Percentiles rank a stretch among this genome's conserved stretches.
phyloP scores from a whole-genome alignment of 345 rosid species.

The Boechera divaricarpa region DNA sequence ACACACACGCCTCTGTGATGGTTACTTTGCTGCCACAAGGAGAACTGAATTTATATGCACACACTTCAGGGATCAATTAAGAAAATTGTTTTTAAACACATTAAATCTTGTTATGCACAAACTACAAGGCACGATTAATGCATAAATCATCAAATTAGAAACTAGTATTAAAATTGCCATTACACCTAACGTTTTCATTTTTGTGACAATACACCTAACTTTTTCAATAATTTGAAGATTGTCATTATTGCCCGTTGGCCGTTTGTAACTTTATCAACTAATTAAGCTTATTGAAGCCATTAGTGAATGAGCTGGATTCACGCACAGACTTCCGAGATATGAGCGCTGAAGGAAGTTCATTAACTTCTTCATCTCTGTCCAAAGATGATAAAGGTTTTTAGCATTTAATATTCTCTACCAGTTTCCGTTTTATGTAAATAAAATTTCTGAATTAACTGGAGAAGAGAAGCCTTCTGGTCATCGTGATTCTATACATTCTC shows the following conservation, averaged over 20 bases:
- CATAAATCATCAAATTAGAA: neutral
- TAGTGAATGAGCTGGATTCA: neutral
- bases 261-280: neutral
- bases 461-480: neutral
- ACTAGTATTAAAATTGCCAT: neutral
- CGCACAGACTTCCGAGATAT: neutral
- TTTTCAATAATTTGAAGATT: neutral
- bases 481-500: neutral
- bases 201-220: neutral
- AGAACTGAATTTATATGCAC: neutral
- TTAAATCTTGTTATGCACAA: neutral
- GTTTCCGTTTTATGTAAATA: neutral
- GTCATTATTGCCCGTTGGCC: neutral
- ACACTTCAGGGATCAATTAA: neutral
- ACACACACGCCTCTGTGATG: neutral
- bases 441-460: neutral
- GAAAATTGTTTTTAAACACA: neutral
- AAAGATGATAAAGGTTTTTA: neutral
- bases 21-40: neutral
- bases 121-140: neutral
- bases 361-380: slow-evolving; percentile 1
- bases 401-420: neutral
- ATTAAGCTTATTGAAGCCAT: neutral
- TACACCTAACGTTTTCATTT: neutral
- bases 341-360: neutral